Conservation (phyloP, 768 basidiomycete genomes). For the Termitomyces eurrhizus region DNA sequence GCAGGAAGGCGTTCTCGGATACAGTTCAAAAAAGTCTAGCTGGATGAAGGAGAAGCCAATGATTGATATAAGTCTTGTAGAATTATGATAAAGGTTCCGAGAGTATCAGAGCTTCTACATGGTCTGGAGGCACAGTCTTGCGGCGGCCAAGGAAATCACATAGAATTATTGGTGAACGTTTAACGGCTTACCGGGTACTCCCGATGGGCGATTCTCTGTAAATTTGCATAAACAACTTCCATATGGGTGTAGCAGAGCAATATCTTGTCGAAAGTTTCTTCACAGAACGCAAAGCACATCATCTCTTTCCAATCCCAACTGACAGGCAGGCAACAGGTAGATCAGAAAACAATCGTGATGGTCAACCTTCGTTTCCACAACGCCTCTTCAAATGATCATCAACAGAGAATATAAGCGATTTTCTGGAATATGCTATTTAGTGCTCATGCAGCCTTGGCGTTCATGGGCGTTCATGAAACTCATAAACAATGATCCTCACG, state of each 20-base stretch:
- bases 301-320: neutral
- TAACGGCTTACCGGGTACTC: no score
- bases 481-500: neutral
- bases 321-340: neutral
- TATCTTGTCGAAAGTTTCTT: neutral
- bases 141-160: neutral
- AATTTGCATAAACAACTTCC: neutral
- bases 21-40: neutral
- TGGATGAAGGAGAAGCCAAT: neutral
- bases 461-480: neutral
- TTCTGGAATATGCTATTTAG: neutral
- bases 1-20: neutral
- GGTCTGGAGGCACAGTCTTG: neutral
- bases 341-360: neutral
- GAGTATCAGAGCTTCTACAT: neutral
- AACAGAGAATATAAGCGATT: neutral
- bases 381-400: slow-evolving; percentile 1
- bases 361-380: neutral
- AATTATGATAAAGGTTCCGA: neutral
- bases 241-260: neutral
- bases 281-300: neutral
- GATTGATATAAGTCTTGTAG: neutral
- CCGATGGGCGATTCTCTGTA: no score
- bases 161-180: neutral
- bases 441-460: neutral